phyloP scores from a whole-genome alignment of 1,139 yeast species.

The Wickerhamiella infanticola region DNA sequence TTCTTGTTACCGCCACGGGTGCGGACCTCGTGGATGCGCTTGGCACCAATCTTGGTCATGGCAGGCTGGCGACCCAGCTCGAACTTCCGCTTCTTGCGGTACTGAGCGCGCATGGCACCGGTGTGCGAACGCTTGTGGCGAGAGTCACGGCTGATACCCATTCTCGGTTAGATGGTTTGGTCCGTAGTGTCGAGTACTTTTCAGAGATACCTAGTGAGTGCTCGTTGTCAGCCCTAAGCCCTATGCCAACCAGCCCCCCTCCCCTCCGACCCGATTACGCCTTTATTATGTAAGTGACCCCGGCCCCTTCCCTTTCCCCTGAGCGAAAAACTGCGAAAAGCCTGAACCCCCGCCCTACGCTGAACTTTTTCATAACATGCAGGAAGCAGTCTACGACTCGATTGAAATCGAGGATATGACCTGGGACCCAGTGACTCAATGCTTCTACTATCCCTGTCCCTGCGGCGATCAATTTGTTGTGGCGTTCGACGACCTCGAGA shows the following conservation, averaged over 20 bases:
- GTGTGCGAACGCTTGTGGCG: slow-evolving; percentile 99
- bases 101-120: slow-evolving; percentile 99
- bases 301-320: no score
- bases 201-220: neutral
- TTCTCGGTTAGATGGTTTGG: slow-evolving; percentile 19
- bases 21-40: slow-evolving; percentile 98
- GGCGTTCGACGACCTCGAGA: slow-evolving; percentile 65
- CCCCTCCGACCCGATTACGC: neutral
- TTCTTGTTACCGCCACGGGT: slow-evolving; percentile 99
- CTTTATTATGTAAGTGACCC: no score
- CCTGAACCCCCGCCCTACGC: neutral
- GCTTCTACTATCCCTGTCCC: slow-evolving; percentile 93
- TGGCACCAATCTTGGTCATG: slow-evolving; percentile 97
- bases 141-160: slow-evolving; percentile 99
- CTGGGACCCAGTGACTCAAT: slow-evolving; percentile 61
- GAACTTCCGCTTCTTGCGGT: slow-evolving; percentile 99
- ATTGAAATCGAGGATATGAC: slow-evolving; percentile 95
- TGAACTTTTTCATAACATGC: neutral
- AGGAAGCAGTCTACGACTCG: slow-evolving; percentile 53
- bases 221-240: neutral
- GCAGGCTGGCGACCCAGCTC: slow-evolving; percentile 99
- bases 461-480: slow-evolving; percentile 94
- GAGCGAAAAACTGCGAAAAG: neutral
- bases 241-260: neutral
- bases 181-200: slow-evolving; percentile 1